Base-by-base conservation (phyloP, 192 early-diverging fungal species). In the Phycomyces nitens region DNA sequence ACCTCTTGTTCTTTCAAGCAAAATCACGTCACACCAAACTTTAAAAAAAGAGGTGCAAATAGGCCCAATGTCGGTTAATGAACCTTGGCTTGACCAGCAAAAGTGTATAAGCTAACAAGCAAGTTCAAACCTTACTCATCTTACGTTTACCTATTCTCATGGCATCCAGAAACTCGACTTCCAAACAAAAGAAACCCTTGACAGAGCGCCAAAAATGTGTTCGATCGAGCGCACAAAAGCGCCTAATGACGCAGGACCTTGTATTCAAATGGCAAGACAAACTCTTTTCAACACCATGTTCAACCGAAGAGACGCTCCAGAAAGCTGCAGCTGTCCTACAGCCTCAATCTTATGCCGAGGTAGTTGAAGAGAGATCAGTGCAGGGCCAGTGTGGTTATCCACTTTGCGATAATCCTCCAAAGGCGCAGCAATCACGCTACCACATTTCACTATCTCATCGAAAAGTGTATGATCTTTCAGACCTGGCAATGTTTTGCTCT, bases 361-460 rank as follows among this genome's bases (percentile, higher is more conserved):
- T 90, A 18, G 70, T 94, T 53, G 82, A 83, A 53, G 93, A 95
- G 80, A 79, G 93, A 2, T 75, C 79, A 16, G 72, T 89, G 0
- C 79, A 77, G 49, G 77, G 80, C 12, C 63, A 87, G 16, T 96
- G 94, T 65, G 94, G 90, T 1, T 96, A 94, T 59, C 92, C 94
- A 22, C 69, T 96, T 16, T 96, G 94, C 69, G 24, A 29, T 49
- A 56, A n/a, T 66, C 14, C 75, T 67, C 26, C 73, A 63, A 38
- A 51, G 78, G 39, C 65, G 75, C 39, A 75, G 77, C 57, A 80
- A 80, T n/a, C 69, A 69, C 29, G 58, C 64, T 94, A 81, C 64
- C 76, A 83, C 23, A 93, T 96, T 60, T 91, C 91, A 2, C 54
- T 84, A 34, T 64, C 65, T 2, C 82, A 85, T 23, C 80, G 86